Conservation (phyloP, 1,284 basidiomycete species). For the Cutaneotrichosporon dermatis region DNA sequence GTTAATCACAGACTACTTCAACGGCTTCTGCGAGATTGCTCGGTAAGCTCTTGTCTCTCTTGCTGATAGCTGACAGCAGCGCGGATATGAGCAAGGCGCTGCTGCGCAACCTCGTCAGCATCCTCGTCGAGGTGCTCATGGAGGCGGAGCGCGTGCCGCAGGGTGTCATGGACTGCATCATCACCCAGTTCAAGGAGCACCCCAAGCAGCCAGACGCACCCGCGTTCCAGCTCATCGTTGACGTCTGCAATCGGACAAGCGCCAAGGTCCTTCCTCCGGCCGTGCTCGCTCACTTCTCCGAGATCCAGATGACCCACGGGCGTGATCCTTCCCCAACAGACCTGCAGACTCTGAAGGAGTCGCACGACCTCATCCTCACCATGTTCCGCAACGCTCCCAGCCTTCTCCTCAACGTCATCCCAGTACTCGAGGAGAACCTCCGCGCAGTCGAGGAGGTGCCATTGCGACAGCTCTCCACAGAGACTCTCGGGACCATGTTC, state of each 20-base stretch:
- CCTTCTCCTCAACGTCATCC: conserved; percentile 82
- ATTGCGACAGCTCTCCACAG: conserved; percentile 72
- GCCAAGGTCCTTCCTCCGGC: conserved; percentile 79
- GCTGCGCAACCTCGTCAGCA: conserved; percentile 79
- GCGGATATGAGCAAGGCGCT: conserved; percentile 79
- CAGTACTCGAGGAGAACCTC: conserved; percentile 87
- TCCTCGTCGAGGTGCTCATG: conserved; percentile 83
- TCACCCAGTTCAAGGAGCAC: conserved; percentile 80
- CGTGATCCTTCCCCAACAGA: conserved; percentile 48
- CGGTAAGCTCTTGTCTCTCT: conserved; percentile 46
- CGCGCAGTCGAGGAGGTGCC: conserved; percentile 65
- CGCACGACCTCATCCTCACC: conserved; percentile 80
- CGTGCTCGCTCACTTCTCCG: conserved; percentile 85
- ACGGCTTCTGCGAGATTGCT: conserved; percentile 73
- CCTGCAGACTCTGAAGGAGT: conserved; percentile 56
- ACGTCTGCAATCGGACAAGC: conserved; percentile 76
- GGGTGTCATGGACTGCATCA: conserved; percentile 73
- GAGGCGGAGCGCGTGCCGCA: conserved; percentile 70
- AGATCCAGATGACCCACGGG: conserved; percentile 65
- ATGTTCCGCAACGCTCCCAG: conserved; percentile 76
- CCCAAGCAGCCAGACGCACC: conserved; percentile 62
- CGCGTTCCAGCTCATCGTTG: conserved; percentile 76
- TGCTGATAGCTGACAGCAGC: conserved; percentile 41
- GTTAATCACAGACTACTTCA: conserved; percentile 76
- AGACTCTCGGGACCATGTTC: conserved; percentile 86